phyloP scores from a whole-genome alignment of 257 asterid genomes.

The Agastache rugosa region DNA sequence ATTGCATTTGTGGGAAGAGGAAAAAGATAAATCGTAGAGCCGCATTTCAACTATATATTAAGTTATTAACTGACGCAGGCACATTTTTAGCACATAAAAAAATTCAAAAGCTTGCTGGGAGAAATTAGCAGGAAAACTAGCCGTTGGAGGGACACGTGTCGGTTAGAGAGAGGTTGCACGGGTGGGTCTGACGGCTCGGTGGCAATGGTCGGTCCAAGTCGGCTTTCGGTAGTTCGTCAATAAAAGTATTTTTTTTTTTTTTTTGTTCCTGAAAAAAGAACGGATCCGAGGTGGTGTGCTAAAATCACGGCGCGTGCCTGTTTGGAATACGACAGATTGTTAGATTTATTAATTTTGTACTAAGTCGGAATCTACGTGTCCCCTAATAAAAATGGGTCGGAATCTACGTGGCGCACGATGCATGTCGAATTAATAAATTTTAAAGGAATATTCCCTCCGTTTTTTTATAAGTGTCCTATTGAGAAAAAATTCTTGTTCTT shows the following conservation, averaged over 20 bases:
- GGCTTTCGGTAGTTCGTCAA: slow-evolving; percentile 41
- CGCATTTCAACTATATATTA: slow-evolving; percentile 24
- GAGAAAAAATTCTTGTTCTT: too few relatives aligned
- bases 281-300: slow-evolving; percentile 1
- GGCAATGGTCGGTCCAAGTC: slow-evolving; percentile 49
- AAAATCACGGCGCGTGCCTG: not conserved
- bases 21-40: not conserved
- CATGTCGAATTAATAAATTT: not conserved
- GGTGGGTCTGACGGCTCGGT: slow-evolving; percentile 42
- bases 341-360: not conserved
- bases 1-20: slow-evolving; percentile 25
- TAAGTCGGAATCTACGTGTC: not conserved
- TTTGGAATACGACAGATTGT: not conserved
- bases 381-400: not conserved
- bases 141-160: slow-evolving; percentile 61
- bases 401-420: slow-evolving; percentile 7
- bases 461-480: too few relatives aligned
- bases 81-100: slow-evolving; percentile 19
- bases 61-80: not conserved
- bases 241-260: slow-evolving; percentile 1
- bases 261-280: not conserved
- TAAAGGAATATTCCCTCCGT: too few relatives aligned
- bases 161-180: slow-evolving; percentile 22
- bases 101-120: not conserved
- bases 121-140: slow-evolving; percentile 45